These are phyloP conservation scores for Geotrichum histeridarum DNA, from an alignment of 1,139 yeast species.

Conservation along the genomic window DNA sequence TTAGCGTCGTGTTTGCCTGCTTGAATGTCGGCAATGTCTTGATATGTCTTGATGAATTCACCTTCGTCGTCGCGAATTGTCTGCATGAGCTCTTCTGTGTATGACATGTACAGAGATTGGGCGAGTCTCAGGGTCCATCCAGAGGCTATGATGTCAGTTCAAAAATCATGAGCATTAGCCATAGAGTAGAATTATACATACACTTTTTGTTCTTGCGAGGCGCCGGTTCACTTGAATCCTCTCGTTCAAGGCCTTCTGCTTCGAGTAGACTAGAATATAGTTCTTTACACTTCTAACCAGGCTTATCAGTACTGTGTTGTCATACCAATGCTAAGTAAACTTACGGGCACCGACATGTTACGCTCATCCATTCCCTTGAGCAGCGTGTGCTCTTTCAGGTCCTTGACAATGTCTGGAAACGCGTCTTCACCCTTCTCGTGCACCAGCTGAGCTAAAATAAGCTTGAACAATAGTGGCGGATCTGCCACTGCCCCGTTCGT, in stretches of 20 bases:
- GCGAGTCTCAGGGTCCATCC: slow-evolving; percentile 28
- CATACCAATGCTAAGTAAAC: slow-evolving; percentile 5
- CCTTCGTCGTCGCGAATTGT: slow-evolving; percentile 30
- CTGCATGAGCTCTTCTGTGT: slow-evolving; percentile 29
- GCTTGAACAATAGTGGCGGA: slow-evolving; percentile 29
- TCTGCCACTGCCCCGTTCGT: background rate
- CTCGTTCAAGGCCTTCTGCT: slow-evolving; percentile 28
- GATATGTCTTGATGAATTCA: slow-evolving; percentile 27
- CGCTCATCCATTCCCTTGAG: slow-evolving; percentile 23
- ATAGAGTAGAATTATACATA: background rate
- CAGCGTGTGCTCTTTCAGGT: slow-evolving; percentile 35
- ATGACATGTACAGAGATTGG: slow-evolving; percentile 31
- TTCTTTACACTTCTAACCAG: slow-evolving; percentile 27
- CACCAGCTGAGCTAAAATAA: slow-evolving; percentile 36
- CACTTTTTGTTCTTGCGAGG: slow-evolving; percentile 13
- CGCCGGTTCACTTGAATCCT: slow-evolving; percentile 9
- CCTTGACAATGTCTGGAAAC: slow-evolving; percentile 31
- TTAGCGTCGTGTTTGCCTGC: slow-evolving; percentile 15
- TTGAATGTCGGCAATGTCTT: slow-evolving; percentile 20
- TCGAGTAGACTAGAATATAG: slow-evolving; percentile 28
- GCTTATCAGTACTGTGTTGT: background rate
- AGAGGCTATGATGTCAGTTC: background rate
- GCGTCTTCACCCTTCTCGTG: slow-evolving; percentile 35
- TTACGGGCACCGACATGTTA: slow-evolving; percentile 16
- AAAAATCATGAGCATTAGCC: too few relatives aligned